phyloP scores from a whole-genome alignment of 179 eudicot species.

The Sideroxylon spinosum region DNA sequence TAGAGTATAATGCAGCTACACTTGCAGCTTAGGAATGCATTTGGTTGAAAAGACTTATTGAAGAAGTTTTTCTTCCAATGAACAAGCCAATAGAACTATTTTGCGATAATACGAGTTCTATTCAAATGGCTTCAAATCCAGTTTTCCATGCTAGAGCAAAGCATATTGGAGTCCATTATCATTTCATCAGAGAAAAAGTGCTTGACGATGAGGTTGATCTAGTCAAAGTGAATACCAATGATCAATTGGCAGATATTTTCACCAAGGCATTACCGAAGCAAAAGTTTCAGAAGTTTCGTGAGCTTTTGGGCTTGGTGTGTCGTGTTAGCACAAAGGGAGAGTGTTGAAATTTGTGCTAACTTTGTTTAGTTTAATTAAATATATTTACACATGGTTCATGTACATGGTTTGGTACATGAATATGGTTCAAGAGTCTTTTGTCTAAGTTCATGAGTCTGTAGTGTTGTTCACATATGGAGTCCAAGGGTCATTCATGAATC shows the following conservation, averaged over 20 bases:
- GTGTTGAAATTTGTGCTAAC: not conserved
- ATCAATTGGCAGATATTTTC: not conserved
- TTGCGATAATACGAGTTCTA: too few relatives aligned
- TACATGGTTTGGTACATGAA: not conserved
- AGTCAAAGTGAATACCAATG: not conserved
- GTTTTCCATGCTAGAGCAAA: not conserved
- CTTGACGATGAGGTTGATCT: not conserved
- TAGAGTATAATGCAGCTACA: not conserved
- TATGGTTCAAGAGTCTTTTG: too few relatives aligned
- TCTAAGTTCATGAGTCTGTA: too few relatives aligned
- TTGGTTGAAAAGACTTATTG: constrained; percentile 4
- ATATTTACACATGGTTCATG: not conserved
- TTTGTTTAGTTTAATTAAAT: not conserved
- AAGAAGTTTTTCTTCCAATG: not conserved
- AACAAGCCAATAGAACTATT: not conserved
- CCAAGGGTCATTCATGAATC: too few relatives aligned
- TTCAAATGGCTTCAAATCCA: too few relatives aligned
- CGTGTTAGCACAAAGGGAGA: not conserved
- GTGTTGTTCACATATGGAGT: too few relatives aligned
- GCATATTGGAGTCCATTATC: not conserved
- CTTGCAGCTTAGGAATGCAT: not conserved
- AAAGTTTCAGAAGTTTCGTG: not conserved
- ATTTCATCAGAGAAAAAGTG: not conserved
- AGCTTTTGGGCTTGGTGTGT: not conserved
- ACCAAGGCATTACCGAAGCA: not conserved